Evolutionary conservation across 441 rosid genomes (phyloP).

Genomic region (Dalechampia spathulata): DNA sequence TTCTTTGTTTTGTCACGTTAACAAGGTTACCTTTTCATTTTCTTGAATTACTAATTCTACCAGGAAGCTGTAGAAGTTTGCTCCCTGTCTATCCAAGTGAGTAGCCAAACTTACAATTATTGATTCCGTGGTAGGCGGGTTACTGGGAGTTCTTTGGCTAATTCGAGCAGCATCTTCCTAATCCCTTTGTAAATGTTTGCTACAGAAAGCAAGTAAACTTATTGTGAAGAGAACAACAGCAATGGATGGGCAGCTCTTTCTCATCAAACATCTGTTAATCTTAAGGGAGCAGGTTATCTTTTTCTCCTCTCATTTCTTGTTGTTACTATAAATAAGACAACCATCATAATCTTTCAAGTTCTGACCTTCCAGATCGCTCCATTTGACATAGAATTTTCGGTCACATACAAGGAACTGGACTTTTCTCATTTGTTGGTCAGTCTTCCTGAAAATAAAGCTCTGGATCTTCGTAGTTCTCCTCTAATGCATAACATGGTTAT

Average conservation of each 20-base stretch:
- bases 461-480: background rate
- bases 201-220: constrained; percentile 88
- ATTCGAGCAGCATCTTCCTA: background rate
- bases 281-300: constrained; percentile 86
- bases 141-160: background rate
- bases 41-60: constrained; percentile 19
- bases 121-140: background rate
- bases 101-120: constrained; percentile 23
- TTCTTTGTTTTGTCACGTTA: constrained; percentile 10
- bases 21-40: constrained; percentile 6
- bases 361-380: constrained; percentile 75
- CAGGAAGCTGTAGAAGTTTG: constrained; percentile 99
- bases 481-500: background rate
- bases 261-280: constrained; percentile 85
- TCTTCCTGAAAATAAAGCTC: constrained; percentile 20
- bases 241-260: constrained; percentile 95
- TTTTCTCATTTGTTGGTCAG: constrained; percentile 97
- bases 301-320: constrained; percentile 17
- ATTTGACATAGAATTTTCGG: constrained; percentile 93
- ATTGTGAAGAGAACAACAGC: constrained; percentile 64
- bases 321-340: constrained; percentile 9
- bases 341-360: constrained; percentile 13
- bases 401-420: constrained; percentile 96
- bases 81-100: constrained; percentile 80
- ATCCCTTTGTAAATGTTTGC: constrained; percentile 4